These are phyloP conservation scores for Trichoderma orchidacearum DNA, from an alignment of 495 filamentous ascomycete genomes.

Conservation along the genomic window DNA sequence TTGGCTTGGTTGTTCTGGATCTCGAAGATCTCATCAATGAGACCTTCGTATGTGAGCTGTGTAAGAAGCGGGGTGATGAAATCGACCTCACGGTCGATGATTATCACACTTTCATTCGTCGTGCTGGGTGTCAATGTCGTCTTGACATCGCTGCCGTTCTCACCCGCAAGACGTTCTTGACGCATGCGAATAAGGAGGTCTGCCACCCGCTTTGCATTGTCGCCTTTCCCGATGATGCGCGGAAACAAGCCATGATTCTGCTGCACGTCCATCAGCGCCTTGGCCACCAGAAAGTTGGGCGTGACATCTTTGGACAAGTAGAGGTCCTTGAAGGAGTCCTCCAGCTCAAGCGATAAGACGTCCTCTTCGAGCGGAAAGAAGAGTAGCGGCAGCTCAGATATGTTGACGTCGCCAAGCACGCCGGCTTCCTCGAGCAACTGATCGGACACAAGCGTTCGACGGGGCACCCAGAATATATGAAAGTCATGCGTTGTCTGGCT, in stretches of 20 bases:
- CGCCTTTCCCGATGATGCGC: constrained; percentile 89
- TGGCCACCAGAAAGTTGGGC: constrained; percentile 71
- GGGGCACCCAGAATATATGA: constrained; percentile 83
- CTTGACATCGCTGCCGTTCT: constrained; percentile 48
- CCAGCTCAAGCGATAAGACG: constrained; percentile 79
- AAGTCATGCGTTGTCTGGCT: constrained; percentile 86
- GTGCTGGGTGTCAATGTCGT: constrained; percentile 75
- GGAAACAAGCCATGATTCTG: constrained; percentile 88
- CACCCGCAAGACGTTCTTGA: constrained; percentile 71
- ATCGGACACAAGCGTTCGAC: constrained; percentile 83
- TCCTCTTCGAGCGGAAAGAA: constrained; percentile 89
- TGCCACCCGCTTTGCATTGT: constrained; percentile 77
- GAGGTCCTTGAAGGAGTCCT: constrained; percentile 73
- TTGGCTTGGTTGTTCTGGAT: constrained; percentile 84
- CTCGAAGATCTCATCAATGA: constrained; percentile 89
- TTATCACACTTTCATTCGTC: constrained; percentile 75
- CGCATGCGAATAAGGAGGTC: constrained; percentile 90
- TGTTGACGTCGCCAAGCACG: constrained; percentile 81
- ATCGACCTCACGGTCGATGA: constrained; percentile 92
- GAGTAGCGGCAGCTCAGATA: constrained; percentile 71
- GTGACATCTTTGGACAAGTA: constrained; percentile 89
- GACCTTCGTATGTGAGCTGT: constrained; percentile 90
- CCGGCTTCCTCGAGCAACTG: constrained; percentile 87
- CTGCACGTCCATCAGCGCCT: constrained; percentile 92
- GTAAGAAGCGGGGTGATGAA: constrained; percentile 83